Base-by-base conservation (phyloP, 2,329 filamentous ascomycete genomes). In the Arthroderma sp. region DNA sequence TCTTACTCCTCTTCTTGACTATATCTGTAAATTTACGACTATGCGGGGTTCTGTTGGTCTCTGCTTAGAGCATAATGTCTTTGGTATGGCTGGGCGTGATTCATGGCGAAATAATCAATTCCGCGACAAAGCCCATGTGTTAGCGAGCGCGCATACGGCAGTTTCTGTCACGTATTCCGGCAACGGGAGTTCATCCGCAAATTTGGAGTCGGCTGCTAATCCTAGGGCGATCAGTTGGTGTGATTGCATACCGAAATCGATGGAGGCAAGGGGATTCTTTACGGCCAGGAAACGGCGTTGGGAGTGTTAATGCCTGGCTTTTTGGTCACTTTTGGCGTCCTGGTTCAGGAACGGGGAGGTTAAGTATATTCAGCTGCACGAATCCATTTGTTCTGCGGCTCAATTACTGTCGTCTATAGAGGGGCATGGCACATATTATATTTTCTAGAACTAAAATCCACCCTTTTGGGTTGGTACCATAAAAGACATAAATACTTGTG, bases 1-100 rank as follows among this genome's bases (percentile, higher is more conserved):
- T 6, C 63, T 76, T 7, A 63, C 73, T 7, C 69, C 71, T 2
- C 62, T 70, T 1, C 62, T 76, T 4, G 71, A 73, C 38, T 68
- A 66, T 21, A 67, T 74, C 37, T 69, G 73, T 55, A 65, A 66
- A 19, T 73, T 71, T 57, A 62, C 65, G 23, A 67, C 71, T 53
- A 60, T 13, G 5, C 11, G 15, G 5, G 11, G 25, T 23, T 4
- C 13, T n/a, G 7, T 57, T 2, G 61, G 61, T 15, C 54, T 62
- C 19, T 61, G 56, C 38, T 19, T 59, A 19, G 28, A 31, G 3
- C 54, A 61, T 19, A 41, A 35, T 39, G n/a, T 11, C 23, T 28
- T 33, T n/a, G 44, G 9, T 35, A 21, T 17, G 35, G 31, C 17
- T 19, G 54, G 43, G 15, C 35, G 15, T 21, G 44, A 35, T 28